Percentiles rank a stretch among this genome's conserved stretches.
Evolutionary conservation across 306 rosid genomes (phyloP).

Genomic region (Purshia tridentata): DNA sequence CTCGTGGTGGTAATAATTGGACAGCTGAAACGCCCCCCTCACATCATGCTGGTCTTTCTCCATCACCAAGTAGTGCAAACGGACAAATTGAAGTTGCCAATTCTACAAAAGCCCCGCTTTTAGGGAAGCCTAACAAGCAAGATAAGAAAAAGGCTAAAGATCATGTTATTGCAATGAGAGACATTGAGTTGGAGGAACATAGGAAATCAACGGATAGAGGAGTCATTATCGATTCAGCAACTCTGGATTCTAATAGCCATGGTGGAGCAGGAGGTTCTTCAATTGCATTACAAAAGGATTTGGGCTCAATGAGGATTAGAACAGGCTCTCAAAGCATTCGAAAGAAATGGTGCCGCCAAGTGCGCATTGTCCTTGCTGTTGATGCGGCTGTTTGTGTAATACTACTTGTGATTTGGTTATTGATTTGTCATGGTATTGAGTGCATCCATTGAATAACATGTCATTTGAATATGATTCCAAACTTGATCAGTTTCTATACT

Average conservation of each 20-base stretch:
- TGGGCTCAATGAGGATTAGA: constrained; percentile 63
- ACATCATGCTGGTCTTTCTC: constrained; percentile 47
- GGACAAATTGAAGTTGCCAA: constrained; percentile 61
- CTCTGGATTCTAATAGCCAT: constrained; percentile 49
- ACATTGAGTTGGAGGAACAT: constrained; percentile 68
- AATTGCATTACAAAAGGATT: constrained; percentile 54
- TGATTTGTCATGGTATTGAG: constrained; percentile 56
- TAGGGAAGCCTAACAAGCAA: constrained; percentile 69
- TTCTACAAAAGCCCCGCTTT: constrained; percentile 80
- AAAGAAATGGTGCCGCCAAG: constrained; percentile 86
- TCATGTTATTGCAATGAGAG: constrained; percentile 72
- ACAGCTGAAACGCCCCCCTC: constrained; percentile 40
- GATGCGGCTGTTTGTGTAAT: constrained; percentile 73
- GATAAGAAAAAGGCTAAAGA: constrained; percentile 84
- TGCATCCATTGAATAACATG: constrained; percentile 49
- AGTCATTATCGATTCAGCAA: constrained; percentile 49
- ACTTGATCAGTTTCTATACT: not conserved
- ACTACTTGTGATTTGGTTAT: constrained; percentile 69
- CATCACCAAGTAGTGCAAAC: constrained; percentile 58
- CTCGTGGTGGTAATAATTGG: constrained; percentile 55
- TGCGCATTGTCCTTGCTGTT: constrained; percentile 79
- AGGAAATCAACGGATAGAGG: constrained; percentile 71
- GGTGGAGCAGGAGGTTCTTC: constrained; percentile 57
- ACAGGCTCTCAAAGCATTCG: constrained; percentile 55
- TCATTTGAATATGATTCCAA: not conserved